Evolutionary conservation across 257 asterid genomes (phyloP).

Genomic region (Solanum rostratum): DNA sequence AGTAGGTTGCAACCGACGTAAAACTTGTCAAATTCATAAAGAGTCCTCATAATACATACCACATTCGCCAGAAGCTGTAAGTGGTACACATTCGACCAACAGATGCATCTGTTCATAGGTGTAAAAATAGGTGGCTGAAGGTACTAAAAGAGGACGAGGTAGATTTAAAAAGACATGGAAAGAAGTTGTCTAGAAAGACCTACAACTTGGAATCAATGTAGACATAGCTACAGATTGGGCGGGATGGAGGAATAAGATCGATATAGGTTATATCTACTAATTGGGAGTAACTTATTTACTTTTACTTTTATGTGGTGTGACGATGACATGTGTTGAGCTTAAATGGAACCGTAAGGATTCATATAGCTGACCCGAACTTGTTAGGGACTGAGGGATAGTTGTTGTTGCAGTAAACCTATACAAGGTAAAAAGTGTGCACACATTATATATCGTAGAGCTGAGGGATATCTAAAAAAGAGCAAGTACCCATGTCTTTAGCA

Average conservation of each 20-base stretch:
- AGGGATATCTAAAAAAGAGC: not conserved
- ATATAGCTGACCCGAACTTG: not conserved
- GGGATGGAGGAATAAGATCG: not conserved
- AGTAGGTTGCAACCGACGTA: not conserved
- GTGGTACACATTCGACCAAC: not conserved
- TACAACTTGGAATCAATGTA: not conserved
- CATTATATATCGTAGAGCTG: not conserved
- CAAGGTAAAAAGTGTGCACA: not conserved
- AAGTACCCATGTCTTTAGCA: constrained; percentile 77
- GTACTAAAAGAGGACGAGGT: not conserved
- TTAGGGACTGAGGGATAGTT: not conserved
- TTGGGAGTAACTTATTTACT: not conserved
- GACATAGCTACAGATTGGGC: not conserved
- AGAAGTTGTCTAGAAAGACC: not conserved
- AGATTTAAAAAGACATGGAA: not conserved
- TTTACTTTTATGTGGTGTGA: not conserved
- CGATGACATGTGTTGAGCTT: not conserved
- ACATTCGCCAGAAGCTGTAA: not conserved
- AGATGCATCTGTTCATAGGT: not conserved
- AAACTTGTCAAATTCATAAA: not conserved
- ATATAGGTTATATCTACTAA: not conserved
- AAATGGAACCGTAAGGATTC: not conserved
- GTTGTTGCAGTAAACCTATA: not conserved
- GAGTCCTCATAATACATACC: not conserved
- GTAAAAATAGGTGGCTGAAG: not conserved